Conservation (phyloP, 176 grass and related monocot genomes). For the Olyra latifolia region DNA sequence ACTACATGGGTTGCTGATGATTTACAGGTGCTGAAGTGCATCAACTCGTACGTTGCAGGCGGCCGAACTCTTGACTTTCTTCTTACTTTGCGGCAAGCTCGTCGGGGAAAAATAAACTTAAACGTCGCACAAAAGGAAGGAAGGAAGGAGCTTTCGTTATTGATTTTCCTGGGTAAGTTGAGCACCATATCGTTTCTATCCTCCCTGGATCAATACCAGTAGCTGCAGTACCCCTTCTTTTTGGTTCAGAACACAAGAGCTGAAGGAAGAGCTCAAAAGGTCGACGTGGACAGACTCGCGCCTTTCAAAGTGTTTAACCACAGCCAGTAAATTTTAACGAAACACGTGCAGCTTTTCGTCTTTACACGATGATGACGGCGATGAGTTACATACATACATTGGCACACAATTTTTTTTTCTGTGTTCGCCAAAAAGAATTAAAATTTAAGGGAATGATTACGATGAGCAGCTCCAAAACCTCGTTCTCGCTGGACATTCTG, state of each 20-base stretch:
- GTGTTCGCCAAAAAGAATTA: no score
- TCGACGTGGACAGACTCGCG: not conserved
- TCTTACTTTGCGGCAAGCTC: not conserved
- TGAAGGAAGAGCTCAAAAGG: not conserved
- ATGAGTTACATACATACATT: no score
- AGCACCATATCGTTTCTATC: no score
- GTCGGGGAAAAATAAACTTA: not conserved
- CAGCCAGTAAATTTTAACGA: not conserved
- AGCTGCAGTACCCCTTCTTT: no score
- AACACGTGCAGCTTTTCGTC: not conserved
- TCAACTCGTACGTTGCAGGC: not conserved
- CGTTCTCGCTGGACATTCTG: not conserved
- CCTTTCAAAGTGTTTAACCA: not conserved
- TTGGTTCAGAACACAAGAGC: no score
- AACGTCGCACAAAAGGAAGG: not conserved
- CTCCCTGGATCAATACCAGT: no score
- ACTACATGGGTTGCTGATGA: not conserved
- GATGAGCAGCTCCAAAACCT: not conserved
- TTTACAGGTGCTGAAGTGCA: not conserved
- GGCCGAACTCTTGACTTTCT: not conserved
- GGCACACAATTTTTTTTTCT: no score
- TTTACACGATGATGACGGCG: not conserved
- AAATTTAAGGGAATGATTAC: not conserved
- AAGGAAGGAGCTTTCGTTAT: not conserved
- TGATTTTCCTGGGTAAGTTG: not conserved